Conservation (phyloP, 352 stramenopile species). For the Phytophthora pistaciae region DNA sequence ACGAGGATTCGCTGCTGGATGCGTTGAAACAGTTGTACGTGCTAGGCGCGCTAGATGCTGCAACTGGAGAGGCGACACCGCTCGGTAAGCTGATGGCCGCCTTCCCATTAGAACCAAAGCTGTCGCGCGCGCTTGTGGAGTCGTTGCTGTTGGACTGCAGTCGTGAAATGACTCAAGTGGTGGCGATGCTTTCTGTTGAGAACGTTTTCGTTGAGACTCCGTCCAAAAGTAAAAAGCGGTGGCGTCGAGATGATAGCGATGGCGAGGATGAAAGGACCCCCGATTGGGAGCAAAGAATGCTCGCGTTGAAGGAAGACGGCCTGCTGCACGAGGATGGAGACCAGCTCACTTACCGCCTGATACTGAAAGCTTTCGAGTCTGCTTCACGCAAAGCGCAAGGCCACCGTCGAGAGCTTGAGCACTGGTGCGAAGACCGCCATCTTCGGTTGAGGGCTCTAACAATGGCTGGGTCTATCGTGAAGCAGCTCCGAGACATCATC, state of each 20-base stretch:
- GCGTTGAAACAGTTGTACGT: constrained; percentile 81
- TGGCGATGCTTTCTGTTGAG: constrained; percentile 89
- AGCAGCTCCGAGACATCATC: constrained; percentile 73
- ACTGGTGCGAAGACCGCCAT: constrained; percentile 63
- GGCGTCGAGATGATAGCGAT: constrained; percentile 21
- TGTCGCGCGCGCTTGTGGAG: constrained; percentile 72
- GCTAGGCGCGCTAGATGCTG: constrained; percentile 65
- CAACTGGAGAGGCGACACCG: constrained; percentile 55
- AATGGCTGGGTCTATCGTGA: constrained; percentile 58
- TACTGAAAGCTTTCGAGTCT: constrained; percentile 57
- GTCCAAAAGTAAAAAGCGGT: constrained; percentile 7
- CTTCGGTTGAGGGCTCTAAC: constrained; percentile 64
- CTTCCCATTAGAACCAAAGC: constrained; percentile 86
- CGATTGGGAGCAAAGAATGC: constrained; percentile 54
- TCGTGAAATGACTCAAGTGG: constrained; percentile 72
- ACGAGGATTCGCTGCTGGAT: constrained; percentile 75
- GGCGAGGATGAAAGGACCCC: constrained; percentile 22
- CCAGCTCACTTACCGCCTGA: constrained; percentile 57
- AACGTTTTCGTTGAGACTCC: constrained; percentile 66
- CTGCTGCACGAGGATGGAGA: constrained; percentile 67
- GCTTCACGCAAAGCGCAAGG: constrained; percentile 19
- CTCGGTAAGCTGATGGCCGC: constrained; percentile 84
- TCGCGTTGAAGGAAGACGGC: constrained; percentile 46
- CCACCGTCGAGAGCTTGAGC: constrained; percentile 33
- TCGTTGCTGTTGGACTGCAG: constrained; percentile 64